Evolutionary conservation across 495 filamentous ascomycete genomes (phyloP).

Genomic region (Penicillium ucsense): DNA sequence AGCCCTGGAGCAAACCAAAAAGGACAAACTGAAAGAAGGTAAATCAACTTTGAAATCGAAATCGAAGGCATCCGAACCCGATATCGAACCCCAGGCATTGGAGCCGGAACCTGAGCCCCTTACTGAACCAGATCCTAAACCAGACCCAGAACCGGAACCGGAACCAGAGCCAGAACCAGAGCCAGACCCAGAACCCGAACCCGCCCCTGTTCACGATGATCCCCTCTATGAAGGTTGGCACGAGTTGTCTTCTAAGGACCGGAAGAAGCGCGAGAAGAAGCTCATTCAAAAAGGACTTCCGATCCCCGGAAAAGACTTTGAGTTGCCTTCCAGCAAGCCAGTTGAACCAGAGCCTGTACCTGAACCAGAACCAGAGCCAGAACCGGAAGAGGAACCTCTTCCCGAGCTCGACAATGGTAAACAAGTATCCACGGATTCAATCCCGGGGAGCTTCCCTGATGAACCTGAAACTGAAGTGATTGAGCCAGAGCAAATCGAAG

Average conservation of each 20-base stretch:
- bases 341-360: constrained; percentile 11
- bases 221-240: constrained; percentile 32
- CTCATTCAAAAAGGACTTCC: constrained; percentile 26
- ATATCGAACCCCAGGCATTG: constrained; percentile 3
- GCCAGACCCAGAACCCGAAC: constrained; percentile 18
- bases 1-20: constrained; percentile 34
- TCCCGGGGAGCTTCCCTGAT: constrained; percentile 27
- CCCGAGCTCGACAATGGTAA: constrained; percentile 12
- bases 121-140: constrained; percentile 14
- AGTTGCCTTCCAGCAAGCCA: constrained; percentile 10
- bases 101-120: constrained; percentile 5
- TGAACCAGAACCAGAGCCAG: constrained; percentile 11
- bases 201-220: constrained; percentile 21
- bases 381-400: not conserved
- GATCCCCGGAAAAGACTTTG: constrained; percentile 29
- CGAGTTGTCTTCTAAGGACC: constrained; percentile 25
- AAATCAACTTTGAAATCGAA: constrained; percentile 21
- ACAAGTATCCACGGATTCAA: constrained; percentile 16
- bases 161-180: constrained; percentile 21
- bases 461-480: constrained; percentile 4
- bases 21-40: constrained; percentile 31
- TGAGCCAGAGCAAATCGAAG: too few relatives aligned
- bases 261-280: constrained; percentile 31
- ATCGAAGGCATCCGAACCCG: constrained; percentile 8
- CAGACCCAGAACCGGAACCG: constrained; percentile 14